Evolutionary conservation across 345 rosid genomes (phyloP), one percentile per base, ranked within the genome.

Genomic region (Boechera divaricarpa): DNA sequence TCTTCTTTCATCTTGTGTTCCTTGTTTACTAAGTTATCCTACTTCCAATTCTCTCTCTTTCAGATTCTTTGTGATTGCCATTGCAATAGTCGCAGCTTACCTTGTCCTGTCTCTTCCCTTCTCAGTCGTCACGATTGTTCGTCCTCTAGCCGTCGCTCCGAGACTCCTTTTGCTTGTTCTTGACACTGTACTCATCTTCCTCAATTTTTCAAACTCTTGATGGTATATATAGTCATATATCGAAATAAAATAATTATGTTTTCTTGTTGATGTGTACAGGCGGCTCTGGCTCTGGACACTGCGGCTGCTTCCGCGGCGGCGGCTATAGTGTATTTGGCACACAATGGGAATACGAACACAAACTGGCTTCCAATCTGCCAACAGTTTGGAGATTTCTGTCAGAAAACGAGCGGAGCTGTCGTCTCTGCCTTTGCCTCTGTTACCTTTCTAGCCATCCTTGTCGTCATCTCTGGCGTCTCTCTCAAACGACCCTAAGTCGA

Each of bases 31-130:
- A 63, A 68, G 28, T 70, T 4, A 36, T 64, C 26, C 47, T 45
- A 35, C 49, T 52, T 63, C 10, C 33, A 7, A 2, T 68, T 51
- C 36, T 49, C 16, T 52, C 26, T 2, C 15, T 12, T 80, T 73
- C 88, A 93, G 98, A 87, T 94, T 88, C 53, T 90, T 91, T 70
- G 85, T 91, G 53, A 84, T 91, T 18, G 90, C 92, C 10, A 84
- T 88, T 91, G 91, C 88, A 44, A 0, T 91, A 12, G 80, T 87
- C 2, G 93, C 83, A 3, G 89, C 89, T 28, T 93, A 93, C 75
- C 83, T 93, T 16, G 90, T 91, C 70, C 86, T 89, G 64, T 93
- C 97, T 0, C 89, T 93, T 60, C 98, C 98, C 3, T 77, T 91
- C 84, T 89, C 98, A 39, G 55, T 93, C n/a, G 78, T 93, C 11